Conservation (phyloP, 306 rosid genomes). For the Neltuma alba region DNA sequence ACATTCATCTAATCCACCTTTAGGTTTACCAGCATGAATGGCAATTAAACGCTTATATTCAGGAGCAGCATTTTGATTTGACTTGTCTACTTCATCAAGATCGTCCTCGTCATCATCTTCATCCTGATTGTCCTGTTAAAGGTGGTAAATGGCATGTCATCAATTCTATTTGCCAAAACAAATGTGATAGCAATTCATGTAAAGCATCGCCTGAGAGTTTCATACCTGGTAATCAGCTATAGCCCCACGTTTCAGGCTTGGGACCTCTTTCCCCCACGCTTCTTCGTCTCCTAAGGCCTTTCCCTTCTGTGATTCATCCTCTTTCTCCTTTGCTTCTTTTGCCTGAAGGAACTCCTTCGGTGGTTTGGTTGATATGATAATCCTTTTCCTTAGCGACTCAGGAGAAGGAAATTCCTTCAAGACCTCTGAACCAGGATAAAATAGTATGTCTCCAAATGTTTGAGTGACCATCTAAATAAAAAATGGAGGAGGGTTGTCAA, state of each 20-base stretch:
- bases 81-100: conserved; percentile 49
- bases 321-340: conserved; percentile 62
- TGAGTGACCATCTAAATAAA: conserved; percentile 68
- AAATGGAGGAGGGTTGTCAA: conserved; percentile 38
- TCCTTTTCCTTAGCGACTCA: conserved; percentile 72
- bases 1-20: conserved; percentile 84
- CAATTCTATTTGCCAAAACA: conserved; percentile 24
- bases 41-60: conserved; percentile 82
- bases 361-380: conserved; percentile 95
- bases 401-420: conserved; percentile 93
- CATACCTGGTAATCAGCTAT: conserved; percentile 65
- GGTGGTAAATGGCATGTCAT: conserved; percentile 14
- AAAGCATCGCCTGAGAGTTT: conserved; percentile 12
- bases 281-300: conserved; percentile 57
- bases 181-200: conserved; percentile 28
- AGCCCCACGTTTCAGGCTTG: conserved; percentile 49
- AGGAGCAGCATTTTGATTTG: conserved; percentile 57
- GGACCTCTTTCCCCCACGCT: conserved; percentile 91
- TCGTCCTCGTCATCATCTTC: conserved; percentile 60
- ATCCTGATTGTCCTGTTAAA: conserved; percentile 51
- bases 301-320: conserved; percentile 49
- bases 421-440: conserved; percentile 67
- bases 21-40: conserved; percentile 97
- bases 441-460: conserved; percentile 82
- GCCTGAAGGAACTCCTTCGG: conserved; percentile 89